These are phyloP conservation scores for Aspergillus novoparasiticus DNA, from an alignment of 2,329 filamentous ascomycete species.

Conservation along the genomic window DNA sequence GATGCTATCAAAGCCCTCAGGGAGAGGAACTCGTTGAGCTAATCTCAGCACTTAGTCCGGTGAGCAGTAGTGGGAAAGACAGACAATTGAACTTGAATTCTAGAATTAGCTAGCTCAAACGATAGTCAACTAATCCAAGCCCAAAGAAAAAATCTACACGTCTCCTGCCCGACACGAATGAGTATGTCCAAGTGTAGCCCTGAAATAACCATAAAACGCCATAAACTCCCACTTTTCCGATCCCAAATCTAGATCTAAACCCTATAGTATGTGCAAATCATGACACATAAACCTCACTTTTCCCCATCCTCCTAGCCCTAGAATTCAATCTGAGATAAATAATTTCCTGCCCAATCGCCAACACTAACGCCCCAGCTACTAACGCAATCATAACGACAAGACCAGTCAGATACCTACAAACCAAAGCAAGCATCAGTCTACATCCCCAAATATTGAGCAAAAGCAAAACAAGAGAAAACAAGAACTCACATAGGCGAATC, in stretches of 20 bases:
- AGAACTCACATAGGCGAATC: slow-evolving; percentile 40
- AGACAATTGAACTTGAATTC: background rate
- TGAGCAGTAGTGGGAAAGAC: background rate
- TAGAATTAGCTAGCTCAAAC: background rate
- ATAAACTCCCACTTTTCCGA: background rate
- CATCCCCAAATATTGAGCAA: background rate
- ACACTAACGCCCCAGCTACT: slow-evolving; percentile 26
- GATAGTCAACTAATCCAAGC: no score
- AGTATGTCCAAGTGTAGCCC: background rate
- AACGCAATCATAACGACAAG: slow-evolving; percentile 51
- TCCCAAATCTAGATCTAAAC: background rate
- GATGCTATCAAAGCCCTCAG: slow-evolving; percentile 57
- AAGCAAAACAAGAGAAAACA: background rate
- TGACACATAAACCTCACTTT: background rate
- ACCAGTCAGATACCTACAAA: slow-evolving; percentile 46
- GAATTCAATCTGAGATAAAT: background rate
- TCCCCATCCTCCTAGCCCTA: background rate
- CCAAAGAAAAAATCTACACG: no score
- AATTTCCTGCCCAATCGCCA: background rate
- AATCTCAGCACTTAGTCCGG: background rate
- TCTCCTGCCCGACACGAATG: no score
- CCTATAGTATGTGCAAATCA: background rate
- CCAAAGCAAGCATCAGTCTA: background rate
- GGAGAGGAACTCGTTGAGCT: slow-evolving; percentile 21
- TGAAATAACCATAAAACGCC: background rate